Conservation (phyloP, 331 rosid species). For the Telfairia occidentalis region DNA sequence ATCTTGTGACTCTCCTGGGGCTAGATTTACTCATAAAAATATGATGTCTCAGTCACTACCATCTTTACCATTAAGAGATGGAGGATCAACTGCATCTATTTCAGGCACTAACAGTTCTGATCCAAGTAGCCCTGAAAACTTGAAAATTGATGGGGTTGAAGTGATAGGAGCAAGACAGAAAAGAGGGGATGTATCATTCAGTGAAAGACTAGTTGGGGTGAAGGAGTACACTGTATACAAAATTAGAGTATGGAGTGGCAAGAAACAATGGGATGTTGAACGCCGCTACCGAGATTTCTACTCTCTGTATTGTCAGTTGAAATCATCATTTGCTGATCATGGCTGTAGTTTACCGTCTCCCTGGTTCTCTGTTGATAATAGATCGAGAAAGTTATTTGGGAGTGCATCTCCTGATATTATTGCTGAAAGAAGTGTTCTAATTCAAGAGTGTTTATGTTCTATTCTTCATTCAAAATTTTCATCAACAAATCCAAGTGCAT, state of each 20-base stretch:
- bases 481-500: conserved; percentile 48
- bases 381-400: conserved; percentile 62
- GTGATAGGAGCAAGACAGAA: conserved; percentile 95
- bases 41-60: conserved; percentile 33
- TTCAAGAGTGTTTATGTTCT: conserved; percentile 81
- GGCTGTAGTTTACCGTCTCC: conserved; percentile 71
- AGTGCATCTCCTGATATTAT: conserved; percentile 74
- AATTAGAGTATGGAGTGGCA: conserved; percentile 74
- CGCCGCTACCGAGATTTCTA: conserved; percentile 81
- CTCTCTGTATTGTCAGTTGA: conserved; percentile 57
- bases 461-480: conserved; percentile 43
- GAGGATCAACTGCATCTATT: conserved; percentile 80
- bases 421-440: conserved; percentile 75
- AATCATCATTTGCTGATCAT: conserved; percentile 49
- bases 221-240: conserved; percentile 86
- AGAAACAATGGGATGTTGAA: conserved; percentile 86
- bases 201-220: conserved; percentile 93
- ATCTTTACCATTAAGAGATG: conserved; percentile 63
- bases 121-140: conserved; percentile 29
- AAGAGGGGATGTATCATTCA: conserved; percentile 80
- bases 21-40: conserved; percentile 40
- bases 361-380: conserved; percentile 75
- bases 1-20: conserved; percentile 55
- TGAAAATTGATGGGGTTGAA: conserved; percentile 69
- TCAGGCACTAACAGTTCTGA: conserved; percentile 44